Evolutionary conservation across 495 filamentous ascomycete species (phyloP), one percentile per base, ranked within the genome.

Genomic region (Xylaria flabelliformis): DNA sequence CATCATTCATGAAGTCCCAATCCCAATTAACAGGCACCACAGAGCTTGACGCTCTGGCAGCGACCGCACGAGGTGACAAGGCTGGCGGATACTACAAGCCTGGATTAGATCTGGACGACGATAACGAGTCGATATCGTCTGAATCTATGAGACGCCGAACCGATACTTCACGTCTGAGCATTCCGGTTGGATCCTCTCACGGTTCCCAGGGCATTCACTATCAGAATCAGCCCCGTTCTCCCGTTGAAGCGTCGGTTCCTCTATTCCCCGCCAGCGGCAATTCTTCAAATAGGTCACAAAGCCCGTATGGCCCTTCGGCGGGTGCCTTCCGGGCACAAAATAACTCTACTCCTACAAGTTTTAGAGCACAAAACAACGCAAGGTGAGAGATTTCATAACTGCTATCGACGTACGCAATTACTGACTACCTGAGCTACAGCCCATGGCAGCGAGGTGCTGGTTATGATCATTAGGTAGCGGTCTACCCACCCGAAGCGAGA

Each of bases 1-100:
- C 93, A 58, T 97, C 95, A 3, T 98, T 98, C 83, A 98, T 98
- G 90, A 99, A 99, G 86, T 98, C 95, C 5, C 91, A 97, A 74
- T 91, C 92, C n/a, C 89, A 94, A 75, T 86, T 98, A 69, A 93
- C 88, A 44, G 81, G 83, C 21, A 84, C 83, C 29, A 96, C 92
- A 3, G 96, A 99, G 79, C 86, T 99, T 70, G 95, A 98, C 82
- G 96, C 96, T 9, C 85, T 99, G 41, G 97, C 93, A 72, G 94
- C 91, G 59, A 98, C 96, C 12, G 96, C 96, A 39, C 92, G 96
- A 70, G 95, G 94, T 68, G 93, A 95, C 71, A 95, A 94, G 82
- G 83, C 85, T 0, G 90, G 90, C 67, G 69, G 69, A n/a, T 71
- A 64, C 48, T 91, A 90, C 74, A 86, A 88, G 72, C 86, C 85